Percentiles rank a stretch among this genome's conserved stretches.
Evolutionary conservation across 345 rosid species (phyloP).

Genomic region (Garcia nutans): DNA sequence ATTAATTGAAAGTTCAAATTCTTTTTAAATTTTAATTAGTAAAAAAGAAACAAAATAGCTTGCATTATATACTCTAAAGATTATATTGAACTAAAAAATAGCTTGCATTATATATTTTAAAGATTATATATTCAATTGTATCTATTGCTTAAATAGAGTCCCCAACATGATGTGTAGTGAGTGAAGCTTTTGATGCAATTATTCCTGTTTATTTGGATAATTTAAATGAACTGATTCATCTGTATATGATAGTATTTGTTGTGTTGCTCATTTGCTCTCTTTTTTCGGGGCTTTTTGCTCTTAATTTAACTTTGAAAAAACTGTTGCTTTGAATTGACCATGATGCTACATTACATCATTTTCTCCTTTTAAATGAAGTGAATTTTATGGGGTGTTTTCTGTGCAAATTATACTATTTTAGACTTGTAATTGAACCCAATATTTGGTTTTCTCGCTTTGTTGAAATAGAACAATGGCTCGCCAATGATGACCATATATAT

Average conservation of each 20-base stretch:
- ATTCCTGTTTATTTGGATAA: not conserved
- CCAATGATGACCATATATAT: no score
- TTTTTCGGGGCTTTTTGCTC: not conserved
- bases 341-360: not conserved
- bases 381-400: not conserved
- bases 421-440: conserved; percentile 3
- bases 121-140: not conserved
- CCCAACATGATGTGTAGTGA: no score
- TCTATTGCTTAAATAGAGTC: not conserved
- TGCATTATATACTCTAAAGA: no score
- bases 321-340: not conserved
- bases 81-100: no score
- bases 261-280: not conserved
- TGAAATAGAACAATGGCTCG: conserved; percentile 67
- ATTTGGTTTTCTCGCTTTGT: conserved; percentile 10
- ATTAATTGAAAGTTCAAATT: no score
- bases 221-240: not conserved
- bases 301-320: not conserved
- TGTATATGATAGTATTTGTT: not conserved
- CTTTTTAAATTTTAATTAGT: no score
- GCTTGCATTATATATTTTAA: no score
- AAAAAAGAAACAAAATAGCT: no score
- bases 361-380: not conserved
- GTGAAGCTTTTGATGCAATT: not conserved
- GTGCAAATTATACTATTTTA: not conserved